A percentile compares a stretch with the other conserved stretches of the same genome.
phyloP scores from a whole-genome alignment of 768 basidiomycete genomes.

The Pisolithus sp. region DNA sequence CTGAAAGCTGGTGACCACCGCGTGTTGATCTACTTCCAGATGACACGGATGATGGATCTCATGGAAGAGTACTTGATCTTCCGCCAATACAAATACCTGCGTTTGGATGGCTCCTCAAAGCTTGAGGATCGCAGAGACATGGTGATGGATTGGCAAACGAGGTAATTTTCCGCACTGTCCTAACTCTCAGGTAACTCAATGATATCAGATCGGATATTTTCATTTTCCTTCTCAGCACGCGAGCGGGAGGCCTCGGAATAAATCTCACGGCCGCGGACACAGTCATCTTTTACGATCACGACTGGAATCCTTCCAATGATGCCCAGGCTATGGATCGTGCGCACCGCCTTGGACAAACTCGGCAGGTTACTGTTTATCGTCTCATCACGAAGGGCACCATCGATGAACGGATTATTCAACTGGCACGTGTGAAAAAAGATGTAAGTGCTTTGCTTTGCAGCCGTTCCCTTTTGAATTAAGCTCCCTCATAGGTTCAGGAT shows the following conservation, averaged over 20 bases:
- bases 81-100: conserved; percentile 91
- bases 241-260: conserved; percentile 95
- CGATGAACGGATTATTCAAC: conserved; percentile 94
- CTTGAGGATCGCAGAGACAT: conserved; percentile 96
- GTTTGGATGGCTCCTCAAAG: conserved; percentile 90
- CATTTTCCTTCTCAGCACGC: conserved; percentile 87
- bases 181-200: not conserved
- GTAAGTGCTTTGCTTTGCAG: conserved; percentile 37
- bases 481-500: conserved; percentile 77
- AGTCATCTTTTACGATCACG: conserved; percentile 21
- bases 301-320: conserved; percentile 85
- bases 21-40: conserved; percentile 96
- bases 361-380: conserved; percentile 95
- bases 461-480: not conserved
- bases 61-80: conserved; percentile 98
- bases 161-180: conserved; percentile 41
- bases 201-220: conserved; percentile 72
- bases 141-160: conserved; percentile 99
- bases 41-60: conserved; percentile 99
- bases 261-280: conserved; percentile 73
- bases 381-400: conserved; percentile 91
- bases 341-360: conserved; percentile 92
- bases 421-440: conserved; percentile 96
- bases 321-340: conserved; percentile 99
- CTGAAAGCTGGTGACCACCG: conserved; percentile 91